Base-by-base conservation (phyloP, 306 rosid species). In the Mimosa pudica region DNA sequence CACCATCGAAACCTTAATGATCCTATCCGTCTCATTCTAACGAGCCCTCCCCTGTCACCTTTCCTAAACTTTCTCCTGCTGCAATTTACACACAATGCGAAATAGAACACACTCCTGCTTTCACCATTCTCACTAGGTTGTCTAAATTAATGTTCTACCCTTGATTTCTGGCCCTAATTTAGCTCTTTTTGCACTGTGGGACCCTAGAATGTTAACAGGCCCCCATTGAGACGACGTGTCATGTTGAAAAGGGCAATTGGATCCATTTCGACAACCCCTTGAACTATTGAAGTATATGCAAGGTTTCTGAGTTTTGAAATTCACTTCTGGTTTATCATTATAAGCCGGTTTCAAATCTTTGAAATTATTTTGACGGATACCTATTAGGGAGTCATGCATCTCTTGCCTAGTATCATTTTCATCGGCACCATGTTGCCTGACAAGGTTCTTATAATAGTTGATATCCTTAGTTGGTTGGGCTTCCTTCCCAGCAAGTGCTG, bases 191-290 rank as follows among this genome's bases (percentile, higher is more conserved):
- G 87, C 74, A 86, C 76, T 80, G 60, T 75, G 88, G 71, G 54
- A 8, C 77, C 72, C 83, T 17, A 82, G 6, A 13, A 47, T 17
- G 18, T 75, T 72, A 30, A 85, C 81, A 41, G 80, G 55, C 0
- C 67, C 74, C 81, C 88, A 82, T 16, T 82, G 78, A 18, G 8
- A 9, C 13, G 87, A 30, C 73, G 36, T 20, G 16, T 88, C 93
- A 65, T 93, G 97, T 62, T 77, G 80, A 80, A 36, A 90, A 24
- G 86, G 86, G 60, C 96, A 93, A 52, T 75, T 73, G 3, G 55
- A 63, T 44, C 96, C 97, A 13, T 88, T 89, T 71, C 92, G 75
- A 80, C 96, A 93, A 0, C 97, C 97, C 54, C 82, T 89, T 0
- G 89, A 6, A 77, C 81, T 79, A 7, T 84, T 89, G 79, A 85